phyloP scores from a whole-genome alignment of 495 filamentous ascomycete species.

The Venustampulla echinocandica region DNA sequence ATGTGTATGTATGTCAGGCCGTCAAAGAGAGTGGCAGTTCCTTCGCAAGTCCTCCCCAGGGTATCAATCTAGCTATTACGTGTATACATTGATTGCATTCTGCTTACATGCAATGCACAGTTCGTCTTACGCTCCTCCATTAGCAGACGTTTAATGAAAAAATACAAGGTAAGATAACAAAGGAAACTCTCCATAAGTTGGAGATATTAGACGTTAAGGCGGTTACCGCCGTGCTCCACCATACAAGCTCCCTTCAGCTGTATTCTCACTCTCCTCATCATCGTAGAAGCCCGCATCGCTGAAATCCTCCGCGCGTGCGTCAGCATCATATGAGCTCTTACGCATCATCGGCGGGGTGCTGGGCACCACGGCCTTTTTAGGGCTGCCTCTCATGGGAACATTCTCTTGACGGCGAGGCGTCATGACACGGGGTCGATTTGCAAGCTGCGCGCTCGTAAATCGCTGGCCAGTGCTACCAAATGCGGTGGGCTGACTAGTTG shows the following conservation, averaged over 20 bases:
- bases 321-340: slow-evolving; percentile 59
- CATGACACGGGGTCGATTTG: slow-evolving; percentile 30
- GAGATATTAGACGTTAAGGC: too few species aligned
- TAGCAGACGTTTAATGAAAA: too few species aligned
- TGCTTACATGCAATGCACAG: too few species aligned
- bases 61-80: too few species aligned
- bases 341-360: slow-evolving; percentile 65
- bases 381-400: slow-evolving; percentile 12
- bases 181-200: too few species aligned
- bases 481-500: slow-evolving; percentile 44
- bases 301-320: slow-evolving; percentile 52
- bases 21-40: too few species aligned
- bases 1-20: too few species aligned
- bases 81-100: too few species aligned
- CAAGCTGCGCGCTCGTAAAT: slow-evolving; percentile 39
- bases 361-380: slow-evolving; percentile 31
- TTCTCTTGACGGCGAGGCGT: slow-evolving; percentile 31
- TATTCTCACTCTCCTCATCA: slow-evolving; percentile 30
- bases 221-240: slow-evolving; percentile 6
- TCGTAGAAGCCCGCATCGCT: slow-evolving; percentile 50
- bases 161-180: too few species aligned
- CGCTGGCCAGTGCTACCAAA: slow-evolving; percentile 43
- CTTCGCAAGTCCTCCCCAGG: too few species aligned
- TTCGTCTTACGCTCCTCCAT: too few species aligned
- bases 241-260: slow-evolving; percentile 10